Conservation (phyloP, 1,284 basidiomycete genomes). For the Chalciporus piperatoides region DNA sequence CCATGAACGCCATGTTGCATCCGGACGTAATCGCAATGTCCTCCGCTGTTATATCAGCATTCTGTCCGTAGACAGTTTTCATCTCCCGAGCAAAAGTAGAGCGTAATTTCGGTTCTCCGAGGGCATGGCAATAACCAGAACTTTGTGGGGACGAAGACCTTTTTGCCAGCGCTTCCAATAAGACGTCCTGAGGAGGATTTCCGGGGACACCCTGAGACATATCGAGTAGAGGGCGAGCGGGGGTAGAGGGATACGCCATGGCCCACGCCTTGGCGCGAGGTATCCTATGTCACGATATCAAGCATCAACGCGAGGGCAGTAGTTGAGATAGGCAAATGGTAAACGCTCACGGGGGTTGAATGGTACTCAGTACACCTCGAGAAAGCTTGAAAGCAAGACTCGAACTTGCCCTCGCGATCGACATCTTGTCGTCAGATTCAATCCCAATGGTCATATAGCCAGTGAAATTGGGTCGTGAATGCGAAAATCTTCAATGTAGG, state of each 20-base stretch:
- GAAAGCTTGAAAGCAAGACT: slow-evolving; percentile 37
- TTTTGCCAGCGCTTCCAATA: slow-evolving; percentile 51
- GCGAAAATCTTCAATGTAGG: not conserved
- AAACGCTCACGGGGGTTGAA: slow-evolving; percentile 38
- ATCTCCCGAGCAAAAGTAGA: slow-evolving; percentile 64
- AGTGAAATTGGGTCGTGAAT: not conserved
- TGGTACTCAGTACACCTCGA: slow-evolving; percentile 37
- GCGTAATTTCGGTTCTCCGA: slow-evolving; percentile 61
- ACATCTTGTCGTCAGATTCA: not conserved
- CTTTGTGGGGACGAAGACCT: slow-evolving; percentile 45
- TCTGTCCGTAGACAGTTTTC: slow-evolving; percentile 53
- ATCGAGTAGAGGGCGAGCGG: slow-evolving; percentile 56
- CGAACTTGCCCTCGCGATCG: slow-evolving; percentile 2
- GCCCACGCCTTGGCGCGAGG: slow-evolving; percentile 70
- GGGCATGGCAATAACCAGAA: slow-evolving; percentile 63
- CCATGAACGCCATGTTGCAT: slow-evolving; percentile 70
- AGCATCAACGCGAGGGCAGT: not conserved
- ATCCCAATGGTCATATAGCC: not conserved
- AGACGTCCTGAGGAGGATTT: slow-evolving; percentile 51
- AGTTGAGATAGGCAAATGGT: not conserved
- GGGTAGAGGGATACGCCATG: slow-evolving; percentile 42
- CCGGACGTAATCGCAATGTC: slow-evolving; percentile 67
- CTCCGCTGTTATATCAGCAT: slow-evolving; percentile 45
- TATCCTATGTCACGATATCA: slow-evolving; percentile 45
- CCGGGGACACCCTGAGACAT: slow-evolving; percentile 80